Percentiles rank a stretch among this genome's conserved stretches.
These are phyloP conservation scores for Penicillium ochrochloron DNA, from an alignment of 495 filamentous ascomycete species.

Conservation along the genomic window DNA sequence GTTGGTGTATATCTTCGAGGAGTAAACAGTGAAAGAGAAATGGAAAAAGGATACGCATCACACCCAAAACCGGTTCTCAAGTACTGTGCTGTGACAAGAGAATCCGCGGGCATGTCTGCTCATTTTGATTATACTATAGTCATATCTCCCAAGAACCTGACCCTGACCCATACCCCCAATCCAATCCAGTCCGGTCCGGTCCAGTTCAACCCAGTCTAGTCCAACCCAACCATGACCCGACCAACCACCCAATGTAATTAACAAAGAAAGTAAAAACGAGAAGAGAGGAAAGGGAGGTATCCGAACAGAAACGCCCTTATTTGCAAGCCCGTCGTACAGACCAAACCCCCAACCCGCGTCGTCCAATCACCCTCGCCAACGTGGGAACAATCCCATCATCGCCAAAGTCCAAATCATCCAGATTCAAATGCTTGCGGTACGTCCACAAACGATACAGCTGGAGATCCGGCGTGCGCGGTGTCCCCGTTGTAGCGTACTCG, in stretches of 20 bases:
- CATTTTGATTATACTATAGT: neutral
- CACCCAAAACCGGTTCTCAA: neutral
- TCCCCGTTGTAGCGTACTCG: slow-evolving; percentile 45
- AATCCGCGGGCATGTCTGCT: neutral
- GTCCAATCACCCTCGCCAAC: slow-evolving; percentile 73
- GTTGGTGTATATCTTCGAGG: too few species aligned
- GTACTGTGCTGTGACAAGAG: neutral
- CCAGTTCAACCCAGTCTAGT: neutral
- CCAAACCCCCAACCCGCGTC: slow-evolving; percentile 82
- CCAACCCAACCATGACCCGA: neutral
- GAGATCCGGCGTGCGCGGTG: slow-evolving; percentile 23
- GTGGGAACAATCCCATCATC: slow-evolving; percentile 82
- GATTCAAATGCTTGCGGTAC: slow-evolving; percentile 74
- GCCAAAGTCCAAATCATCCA: slow-evolving; percentile 91
- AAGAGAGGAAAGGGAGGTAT: neutral
- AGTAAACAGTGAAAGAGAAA: too few species aligned
- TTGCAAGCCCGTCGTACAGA: slow-evolving; percentile 51
- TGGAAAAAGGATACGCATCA: neutral
- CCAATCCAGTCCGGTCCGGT: neutral
- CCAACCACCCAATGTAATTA: slow-evolving; percentile 8
- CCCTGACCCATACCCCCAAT: neutral
- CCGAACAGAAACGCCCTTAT: slow-evolving; percentile 8
- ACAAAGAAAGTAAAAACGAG: neutral
- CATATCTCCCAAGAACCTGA: neutral
- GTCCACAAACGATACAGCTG: slow-evolving; percentile 70